Evolutionary conservation across 179 eudicot species (phyloP).

Genomic region (Beta lomatogona): DNA sequence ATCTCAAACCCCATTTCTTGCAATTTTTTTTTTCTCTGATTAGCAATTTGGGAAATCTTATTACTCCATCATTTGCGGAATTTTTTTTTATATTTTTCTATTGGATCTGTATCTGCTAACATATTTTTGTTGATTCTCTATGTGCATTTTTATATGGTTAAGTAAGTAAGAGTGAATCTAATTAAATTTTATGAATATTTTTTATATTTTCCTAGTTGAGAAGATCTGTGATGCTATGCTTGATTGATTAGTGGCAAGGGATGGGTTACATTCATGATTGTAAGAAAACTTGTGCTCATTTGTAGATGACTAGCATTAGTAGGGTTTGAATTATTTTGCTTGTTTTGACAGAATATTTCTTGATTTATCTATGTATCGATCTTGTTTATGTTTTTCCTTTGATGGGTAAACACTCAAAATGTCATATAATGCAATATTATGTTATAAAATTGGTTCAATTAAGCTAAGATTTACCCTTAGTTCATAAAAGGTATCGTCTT

Average conservation of each 20-base stretch:
- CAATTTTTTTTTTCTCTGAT: background rate
- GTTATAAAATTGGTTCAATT: background rate
- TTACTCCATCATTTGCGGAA: slow-evolving; percentile 1
- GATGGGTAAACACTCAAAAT: background rate
- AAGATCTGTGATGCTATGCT: slow-evolving; percentile 19
- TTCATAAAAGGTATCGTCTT: background rate
- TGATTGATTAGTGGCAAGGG: background rate
- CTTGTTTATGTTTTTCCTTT: background rate
- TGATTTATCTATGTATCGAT: background rate
- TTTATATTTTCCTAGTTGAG: background rate
- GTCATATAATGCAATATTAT: background rate
- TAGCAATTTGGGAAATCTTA: background rate
- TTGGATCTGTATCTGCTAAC: slow-evolving; percentile 9
- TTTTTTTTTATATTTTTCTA: background rate
- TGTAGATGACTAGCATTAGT: background rate
- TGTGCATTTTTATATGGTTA: background rate
- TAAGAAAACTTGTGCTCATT: background rate
- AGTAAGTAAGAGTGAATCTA: background rate
- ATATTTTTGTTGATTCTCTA: background rate
- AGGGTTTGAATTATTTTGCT: background rate
- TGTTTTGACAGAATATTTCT: background rate
- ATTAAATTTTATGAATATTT: background rate
- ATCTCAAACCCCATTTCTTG: slow-evolving; percentile 4
- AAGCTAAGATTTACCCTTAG: background rate
- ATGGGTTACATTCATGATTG: background rate